These are phyloP conservation scores for Trapa incisa DNA, from an alignment of 345 rosid genomes.

Conservation along the genomic window DNA sequence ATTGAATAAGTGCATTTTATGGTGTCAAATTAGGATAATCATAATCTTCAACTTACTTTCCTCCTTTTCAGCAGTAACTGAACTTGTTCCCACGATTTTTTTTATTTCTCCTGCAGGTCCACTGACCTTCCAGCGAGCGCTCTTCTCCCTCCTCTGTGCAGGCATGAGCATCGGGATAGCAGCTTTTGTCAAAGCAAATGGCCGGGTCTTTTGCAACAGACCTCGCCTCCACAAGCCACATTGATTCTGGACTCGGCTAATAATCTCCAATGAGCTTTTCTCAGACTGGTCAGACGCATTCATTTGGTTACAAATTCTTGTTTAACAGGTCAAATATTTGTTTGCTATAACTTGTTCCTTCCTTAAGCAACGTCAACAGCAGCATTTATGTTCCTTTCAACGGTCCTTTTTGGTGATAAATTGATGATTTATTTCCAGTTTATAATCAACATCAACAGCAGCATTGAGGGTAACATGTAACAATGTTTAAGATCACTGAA, in stretches of 20 bases:
- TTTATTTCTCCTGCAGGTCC: constrained; percentile 35
- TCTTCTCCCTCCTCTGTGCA: constrained; percentile 64
- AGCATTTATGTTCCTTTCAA: no score
- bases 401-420: no score
- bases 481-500: no score
- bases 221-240: constrained; percentile 80
- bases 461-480: no score
- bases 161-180: constrained; percentile 44
- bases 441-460: no score
- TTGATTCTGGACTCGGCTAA: constrained; percentile 21
- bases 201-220: constrained; percentile 83
- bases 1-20: no score
- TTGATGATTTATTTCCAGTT: no score
- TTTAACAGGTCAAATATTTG: neutral
- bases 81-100: neutral
- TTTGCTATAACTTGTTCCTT: no score
- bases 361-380: no score
- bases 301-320: neutral
- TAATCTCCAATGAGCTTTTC: neutral
- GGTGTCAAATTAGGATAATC: no score
- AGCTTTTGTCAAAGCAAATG: constrained; percentile 59
- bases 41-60: no score
- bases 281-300: neutral
- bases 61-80: neutral
- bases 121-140: constrained; percentile 35